Percentiles rank a stretch among this genome's conserved stretches.
phyloP scores from a whole-genome alignment of 1,284 basidiomycete species.

The Serendipita sp. region DNA sequence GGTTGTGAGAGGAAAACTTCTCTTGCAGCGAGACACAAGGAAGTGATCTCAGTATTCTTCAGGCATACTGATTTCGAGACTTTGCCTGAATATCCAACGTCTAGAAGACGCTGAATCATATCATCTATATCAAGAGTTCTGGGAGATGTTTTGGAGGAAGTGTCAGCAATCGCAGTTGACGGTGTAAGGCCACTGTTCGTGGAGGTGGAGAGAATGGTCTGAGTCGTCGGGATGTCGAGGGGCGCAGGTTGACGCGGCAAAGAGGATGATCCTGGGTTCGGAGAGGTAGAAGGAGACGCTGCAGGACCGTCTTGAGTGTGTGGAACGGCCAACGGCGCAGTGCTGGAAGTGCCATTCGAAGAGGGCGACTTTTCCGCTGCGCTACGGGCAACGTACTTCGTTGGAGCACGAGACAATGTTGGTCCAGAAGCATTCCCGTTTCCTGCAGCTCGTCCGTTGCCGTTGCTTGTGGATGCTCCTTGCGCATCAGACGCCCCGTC shows the following conservation, averaged over 20 bases:
- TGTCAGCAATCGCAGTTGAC: slow-evolving; percentile 28
- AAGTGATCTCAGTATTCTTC: slow-evolving; percentile 93
- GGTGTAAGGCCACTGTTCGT: slow-evolving; percentile 19
- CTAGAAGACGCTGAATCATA: slow-evolving; percentile 92
- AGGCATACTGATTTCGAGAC: slow-evolving; percentile 92
- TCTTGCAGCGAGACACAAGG: slow-evolving; percentile 90
- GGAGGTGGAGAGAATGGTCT: slow-evolving; percentile 58
- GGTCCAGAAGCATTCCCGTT: slow-evolving; percentile 7
- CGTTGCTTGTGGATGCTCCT: slow-evolving; percentile 17
- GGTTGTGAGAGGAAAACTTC: slow-evolving; percentile 96
- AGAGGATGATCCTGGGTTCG: slow-evolving; percentile 21
- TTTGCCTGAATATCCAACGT: slow-evolving; percentile 96
- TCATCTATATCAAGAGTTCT: slow-evolving; percentile 87
- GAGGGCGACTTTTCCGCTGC: slow-evolving; percentile 25
- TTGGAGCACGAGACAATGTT: slow-evolving; percentile 23
- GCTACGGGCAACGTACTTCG: slow-evolving; percentile 39
- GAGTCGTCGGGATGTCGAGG: slow-evolving; percentile 59
- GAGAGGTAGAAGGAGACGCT: slow-evolving; percentile 27
- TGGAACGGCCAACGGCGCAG: slow-evolving; percentile 22
- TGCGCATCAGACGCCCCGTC: slow-evolving; percentile 32
- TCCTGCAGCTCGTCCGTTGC: slow-evolving; percentile 14
- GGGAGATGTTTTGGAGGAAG: slow-evolving; percentile 38
- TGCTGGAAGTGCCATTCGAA: slow-evolving; percentile 23
- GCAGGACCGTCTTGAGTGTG: slow-evolving; percentile 14
- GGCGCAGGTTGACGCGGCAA: slow-evolving; percentile 31